Evolutionary conservation across 495 filamentous ascomycete species (phyloP), one percentile per base, ranked within the genome.

Genomic region (Pyrenula massariospora): DNA sequence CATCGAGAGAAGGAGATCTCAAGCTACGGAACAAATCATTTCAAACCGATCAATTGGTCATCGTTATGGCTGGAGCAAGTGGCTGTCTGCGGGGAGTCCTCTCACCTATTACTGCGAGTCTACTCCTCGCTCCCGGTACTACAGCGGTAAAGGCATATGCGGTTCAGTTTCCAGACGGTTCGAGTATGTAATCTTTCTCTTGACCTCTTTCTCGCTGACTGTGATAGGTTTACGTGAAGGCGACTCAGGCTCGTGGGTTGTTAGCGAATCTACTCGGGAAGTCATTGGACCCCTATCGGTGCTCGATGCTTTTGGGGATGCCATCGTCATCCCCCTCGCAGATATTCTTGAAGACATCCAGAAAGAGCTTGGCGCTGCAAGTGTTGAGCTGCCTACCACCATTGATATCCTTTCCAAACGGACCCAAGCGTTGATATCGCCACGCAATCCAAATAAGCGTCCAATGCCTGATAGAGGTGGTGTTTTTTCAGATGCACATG

Each of bases 241-340:
- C 2, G 62, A 68, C 52, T 66, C 64, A 1, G 66, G 64, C 25
- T 58, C 62, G 12, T 68, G 66, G 64, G 62, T 68, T n/a, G 52
- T 65, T 19, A 59, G 61, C 52, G 55, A 56, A 25, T 25, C 57
- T 12, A 56, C 60, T 10, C 54, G 52, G 25, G 59, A 63, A 24
- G 57, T 68, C 8, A 59, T 54, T 24, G 65, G 65, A 19, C 62
- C 66, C 25, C 54, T 66, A 1, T 62, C 62, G 22, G 62, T 64
- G 5, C 61, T 60, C 2, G 64, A 66, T 58, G 52, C 53, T 11
- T 61, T 60, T n/a, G 63, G 64, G 22, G 60, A 62, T 11, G 60
- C 59, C 1, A 66, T 66, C 48, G 53, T 68, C 23, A 56, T 68
- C 12, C 65, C 65, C 12, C 48, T 66, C 22, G 47, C 55, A n/a